A percentile compares a stretch with the other conserved stretches of the same genome.
phyloP scores from a whole-genome alignment of 2,329 filamentous ascomycete species.

The Waltergamsia citrina region DNA sequence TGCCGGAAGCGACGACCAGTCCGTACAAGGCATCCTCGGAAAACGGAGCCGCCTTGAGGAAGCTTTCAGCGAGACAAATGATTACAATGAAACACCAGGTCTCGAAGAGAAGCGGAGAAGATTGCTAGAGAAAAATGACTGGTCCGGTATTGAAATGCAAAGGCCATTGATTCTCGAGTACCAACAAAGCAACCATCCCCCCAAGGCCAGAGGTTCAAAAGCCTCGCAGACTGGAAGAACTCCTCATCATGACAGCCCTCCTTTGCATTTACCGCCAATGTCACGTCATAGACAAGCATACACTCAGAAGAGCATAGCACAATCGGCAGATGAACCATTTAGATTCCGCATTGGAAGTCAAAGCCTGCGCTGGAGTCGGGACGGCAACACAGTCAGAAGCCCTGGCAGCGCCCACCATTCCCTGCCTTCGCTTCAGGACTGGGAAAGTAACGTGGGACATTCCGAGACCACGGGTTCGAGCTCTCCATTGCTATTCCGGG shows the following conservation, averaged over 20 bases:
- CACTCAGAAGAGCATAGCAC: too few species aligned
- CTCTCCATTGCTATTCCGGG: too few species aligned
- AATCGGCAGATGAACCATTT: conserved; percentile 9
- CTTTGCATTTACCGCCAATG: too few species aligned
- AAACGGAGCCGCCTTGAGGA: neutral
- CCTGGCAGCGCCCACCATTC: conserved; percentile 1
- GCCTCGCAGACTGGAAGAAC: neutral
- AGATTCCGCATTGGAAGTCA: conserved; percentile 17
- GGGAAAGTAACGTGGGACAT: conserved; percentile 3
- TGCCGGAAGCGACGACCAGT: neutral
- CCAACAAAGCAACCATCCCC: conserved; percentile 4
- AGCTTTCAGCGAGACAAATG: neutral
- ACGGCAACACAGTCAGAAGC: conserved; percentile 15
- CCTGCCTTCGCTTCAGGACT: neutral
- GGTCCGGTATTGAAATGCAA: conserved; percentile 20
- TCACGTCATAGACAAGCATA: too few species aligned
- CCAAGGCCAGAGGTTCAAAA: neutral
- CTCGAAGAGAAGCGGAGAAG: conserved; percentile 13
- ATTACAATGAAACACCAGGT: conserved; percentile 1
- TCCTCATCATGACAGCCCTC: too few species aligned
- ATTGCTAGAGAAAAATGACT: conserved; percentile 16
- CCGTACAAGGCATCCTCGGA: neutral
- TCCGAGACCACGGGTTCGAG: too few species aligned
- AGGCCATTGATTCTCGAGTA: conserved; percentile 15
- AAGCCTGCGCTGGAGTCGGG: conserved; percentile 17